phyloP scores from a whole-genome alignment of 2,329 filamentous ascomycete genomes.

The Colletotrichum euphorbiae region DNA sequence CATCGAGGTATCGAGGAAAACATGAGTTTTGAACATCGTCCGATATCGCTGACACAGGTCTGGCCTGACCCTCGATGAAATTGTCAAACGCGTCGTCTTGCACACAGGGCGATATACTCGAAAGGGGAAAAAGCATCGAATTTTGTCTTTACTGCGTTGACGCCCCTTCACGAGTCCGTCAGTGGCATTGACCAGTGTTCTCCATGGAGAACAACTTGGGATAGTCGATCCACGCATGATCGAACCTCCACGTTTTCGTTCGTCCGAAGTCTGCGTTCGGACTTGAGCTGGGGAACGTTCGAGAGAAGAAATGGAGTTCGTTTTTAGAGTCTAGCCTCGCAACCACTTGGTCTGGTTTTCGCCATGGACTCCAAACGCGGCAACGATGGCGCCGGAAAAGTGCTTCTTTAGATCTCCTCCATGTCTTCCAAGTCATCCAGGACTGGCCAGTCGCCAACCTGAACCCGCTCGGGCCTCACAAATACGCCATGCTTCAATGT shows the following conservation, averaged over 20 bases:
- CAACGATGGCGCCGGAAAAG: conserved; percentile 6
- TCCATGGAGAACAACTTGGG: conserved; percentile 11
- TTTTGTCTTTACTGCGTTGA: conserved; percentile 31
- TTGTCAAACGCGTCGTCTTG: conserved; percentile 13
- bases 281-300: conserved; percentile 28
- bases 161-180: conserved; percentile 15
- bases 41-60: conserved; percentile 30
- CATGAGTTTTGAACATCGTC: conserved; percentile 26
- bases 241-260: conserved; percentile 29
- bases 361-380: conserved; percentile 23
- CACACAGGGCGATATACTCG: conserved; percentile 29
- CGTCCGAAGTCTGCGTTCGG: conserved; percentile 27
- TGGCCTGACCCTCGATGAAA: conserved; percentile 23
- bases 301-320: conserved; percentile 25
- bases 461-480: conserved; percentile 81
- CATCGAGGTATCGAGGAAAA: conserved; percentile 24
- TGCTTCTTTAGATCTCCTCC: conserved; percentile 71
- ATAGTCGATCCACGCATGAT: conserved; percentile 8
- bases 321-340: conserved; percentile 7
- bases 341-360: background rate
- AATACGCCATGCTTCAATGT: conserved; percentile 80
- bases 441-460: conserved; percentile 78
- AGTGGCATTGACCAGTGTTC: background rate
- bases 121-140: conserved; percentile 36
- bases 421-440: conserved; percentile 82